Base-by-base conservation (phyloP, 208 protist genomes). In the Herpetomonas muscarum region DNA sequence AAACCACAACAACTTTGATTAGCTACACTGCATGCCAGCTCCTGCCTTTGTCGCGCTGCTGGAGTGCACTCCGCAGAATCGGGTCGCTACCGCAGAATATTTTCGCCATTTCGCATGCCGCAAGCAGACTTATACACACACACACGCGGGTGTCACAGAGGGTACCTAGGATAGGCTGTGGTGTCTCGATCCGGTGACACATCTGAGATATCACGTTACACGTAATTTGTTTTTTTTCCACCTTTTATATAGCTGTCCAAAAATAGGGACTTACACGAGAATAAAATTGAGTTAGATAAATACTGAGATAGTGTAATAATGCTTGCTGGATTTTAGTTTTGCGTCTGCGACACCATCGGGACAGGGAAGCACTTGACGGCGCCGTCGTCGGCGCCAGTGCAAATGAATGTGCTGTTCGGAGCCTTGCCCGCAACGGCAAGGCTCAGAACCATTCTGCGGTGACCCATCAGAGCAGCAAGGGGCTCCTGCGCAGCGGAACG, bases 391-490 rank as follows among this genome's bases (percentile, higher is more conserved):
- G 80, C 89, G 21, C 74, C 68, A 9, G 81, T 79, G 4, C 66
- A 70, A 1, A 93, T 45, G 2, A 68, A 25, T 21, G 47, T 55
- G 0, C 54, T 26, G 19, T 3, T 31, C 6, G 44, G 17, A 15
- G 52, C 46, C 17, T 46, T 58, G 10, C 2, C 30, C 0, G 61
- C 54, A 2, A 73, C 54, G 13, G 57, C 61, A n/a, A 95, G 53
- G 36, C 67, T 63, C 24, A 95, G 56, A 7, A 95, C 64, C 85
- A 92, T 92, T 25, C 88, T 76, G 25, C 85, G 81, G 54, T 95
- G 88, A 1, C 88, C 88, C 71, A 86, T 86, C 12, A 82, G 56
- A 29, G 60, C 50, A 0, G 34, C 41, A 5, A 84, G 61, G 45
- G 82, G 82, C 39, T 76, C 65, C 56, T 85, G 75, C 24, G 64